Evolutionary conservation across 106 monocot genomes (phyloP), one percentile per base, ranked within the genome.

Genomic region (Dioscorea alata): DNA sequence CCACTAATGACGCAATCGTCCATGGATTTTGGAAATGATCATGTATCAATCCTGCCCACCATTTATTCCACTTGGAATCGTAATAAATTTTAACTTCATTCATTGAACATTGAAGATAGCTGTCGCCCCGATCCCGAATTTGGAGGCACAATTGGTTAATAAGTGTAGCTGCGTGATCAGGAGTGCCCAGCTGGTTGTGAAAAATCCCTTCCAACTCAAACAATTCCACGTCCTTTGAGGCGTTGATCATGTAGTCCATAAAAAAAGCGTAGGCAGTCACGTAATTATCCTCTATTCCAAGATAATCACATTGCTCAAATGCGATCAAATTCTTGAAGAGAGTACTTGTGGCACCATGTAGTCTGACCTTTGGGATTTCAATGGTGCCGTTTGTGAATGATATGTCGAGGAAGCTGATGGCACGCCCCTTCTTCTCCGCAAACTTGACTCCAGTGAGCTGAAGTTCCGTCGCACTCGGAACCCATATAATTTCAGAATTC

Each of bases 291-390:
- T n/a, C 15, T 2, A 49, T 25, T 4, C 14, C 2, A 1, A 3
- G 68, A 12, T 0, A 32, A 35, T 54, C 10, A 52, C 75, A 75
- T 19, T 75, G 83, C 72, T 84, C 79, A 16, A 79, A 79, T 0
- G 82, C 78, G 15, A 83, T 71, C 24, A 83, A 78, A 57, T 83
- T 83, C n/a, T 42, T 13, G 19, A 70, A 69, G 16, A 23, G 54
- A 12, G 73, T 65, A 9, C 2, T 25, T 6, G 13, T 74, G 51
- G 49, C 15, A 13, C 70, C 50, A 17, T 64, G 28, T 52, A 83
- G 61, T 2, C 10, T 17, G 16, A 83, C 22, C 14, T 8, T 2
- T 0, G 82, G 82, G 19, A 83, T 64, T 65, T 83, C 52, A 22
- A 83, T 25, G 14, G 42, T 22, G 20, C 74, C 82, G 0, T 70